Conservation (phyloP, 2,329 filamentous ascomycete species). For the Scedosporium minutisporum region DNA sequence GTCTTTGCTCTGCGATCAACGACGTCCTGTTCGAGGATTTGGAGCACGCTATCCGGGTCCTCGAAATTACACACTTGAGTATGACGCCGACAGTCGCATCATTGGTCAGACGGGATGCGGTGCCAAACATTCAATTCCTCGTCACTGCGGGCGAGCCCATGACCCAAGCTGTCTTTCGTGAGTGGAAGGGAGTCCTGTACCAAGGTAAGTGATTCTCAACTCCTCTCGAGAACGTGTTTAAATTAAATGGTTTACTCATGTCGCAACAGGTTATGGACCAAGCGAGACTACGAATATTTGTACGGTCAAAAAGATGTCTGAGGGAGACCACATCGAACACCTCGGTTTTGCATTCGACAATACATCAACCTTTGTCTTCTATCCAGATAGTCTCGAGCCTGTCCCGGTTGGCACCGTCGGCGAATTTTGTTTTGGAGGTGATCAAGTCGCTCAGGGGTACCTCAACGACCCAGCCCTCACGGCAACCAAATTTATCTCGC, state of each 20-base stretch:
- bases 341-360: conserved; percentile 68
- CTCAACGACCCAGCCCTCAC: conserved; percentile 56
- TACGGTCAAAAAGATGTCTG: conserved; percentile 56
- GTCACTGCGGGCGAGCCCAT: conserved; percentile 76
- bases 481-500: conserved; percentile 55
- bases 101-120: conserved; percentile 56
- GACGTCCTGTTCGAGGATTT: conserved; percentile 66
- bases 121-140: conserved; percentile 64
- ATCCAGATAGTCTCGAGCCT: conserved; percentile 31
- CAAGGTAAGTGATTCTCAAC: conserved; percentile 41
- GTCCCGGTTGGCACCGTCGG: conserved; percentile 65
- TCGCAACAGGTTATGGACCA: conserved; percentile 57
- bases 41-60: conserved; percentile 51
- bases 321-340: conserved; percentile 55
- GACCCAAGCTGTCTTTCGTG: conserved; percentile 57
- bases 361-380: conserved; percentile 62
- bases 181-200: conserved; percentile 62
- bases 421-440: conserved; percentile 79
- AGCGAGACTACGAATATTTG: conserved; percentile 86
- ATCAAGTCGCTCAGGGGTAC: conserved; percentile 71
- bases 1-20: conserved; percentile 65
- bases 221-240: neutral
- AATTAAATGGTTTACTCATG: conserved; percentile 4
- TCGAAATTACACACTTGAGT: conserved; percentile 69
- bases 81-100: conserved; percentile 79